These are phyloP conservation scores for Tolypocladium tropicale DNA, from an alignment of 2,329 filamentous ascomycete genomes.

Conservation along the genomic window DNA sequence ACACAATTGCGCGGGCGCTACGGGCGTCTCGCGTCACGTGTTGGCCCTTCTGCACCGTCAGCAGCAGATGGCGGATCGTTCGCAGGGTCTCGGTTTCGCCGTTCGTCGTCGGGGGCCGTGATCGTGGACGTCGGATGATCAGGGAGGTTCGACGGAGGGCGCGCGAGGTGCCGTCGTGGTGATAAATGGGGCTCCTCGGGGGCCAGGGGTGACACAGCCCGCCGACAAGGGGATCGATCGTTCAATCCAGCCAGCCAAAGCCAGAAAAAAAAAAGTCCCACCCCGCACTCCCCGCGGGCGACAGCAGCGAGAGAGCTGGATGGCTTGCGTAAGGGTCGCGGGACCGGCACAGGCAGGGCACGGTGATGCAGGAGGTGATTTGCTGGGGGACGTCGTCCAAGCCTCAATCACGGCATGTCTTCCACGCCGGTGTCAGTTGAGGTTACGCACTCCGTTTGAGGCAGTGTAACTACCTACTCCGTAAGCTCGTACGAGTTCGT, in stretches of 20 bases:
- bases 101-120: not conserved
- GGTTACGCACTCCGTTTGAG: not conserved
- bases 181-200: not conserved
- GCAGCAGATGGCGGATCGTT: not conserved
- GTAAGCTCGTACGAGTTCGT: too few species aligned
- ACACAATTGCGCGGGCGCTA: not conserved
- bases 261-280: not conserved
- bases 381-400: not conserved
- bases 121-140: not conserved
- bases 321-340: not conserved
- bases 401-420: not conserved
- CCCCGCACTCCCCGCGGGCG: not conserved
- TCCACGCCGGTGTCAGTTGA: not conserved
- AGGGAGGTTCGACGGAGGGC: too few species aligned
- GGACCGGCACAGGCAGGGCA: not conserved
- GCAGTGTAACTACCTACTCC: not conserved
- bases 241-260: not conserved
- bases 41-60: not conserved
- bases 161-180: not conserved
- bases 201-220: not conserved
- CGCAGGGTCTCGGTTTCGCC: not conserved
- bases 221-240: not conserved
- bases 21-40: not conserved
- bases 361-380: not conserved
- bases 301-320: not conserved